phyloP scores from a whole-genome alignment of 345 rosid genomes.

The Salix arbutifolia region DNA sequence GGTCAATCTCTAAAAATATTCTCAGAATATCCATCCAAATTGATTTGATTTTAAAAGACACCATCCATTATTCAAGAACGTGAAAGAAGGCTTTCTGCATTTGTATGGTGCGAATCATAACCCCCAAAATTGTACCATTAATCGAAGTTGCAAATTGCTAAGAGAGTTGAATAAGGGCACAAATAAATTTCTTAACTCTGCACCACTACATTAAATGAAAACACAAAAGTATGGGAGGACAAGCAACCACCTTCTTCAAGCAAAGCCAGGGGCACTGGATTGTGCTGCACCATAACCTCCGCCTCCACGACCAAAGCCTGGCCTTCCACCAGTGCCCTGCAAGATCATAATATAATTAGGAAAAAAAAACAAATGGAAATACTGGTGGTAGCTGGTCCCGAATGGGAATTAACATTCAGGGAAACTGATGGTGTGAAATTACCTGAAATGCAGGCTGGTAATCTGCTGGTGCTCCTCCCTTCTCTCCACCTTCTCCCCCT shows the following conservation, averaged over 20 bases:
- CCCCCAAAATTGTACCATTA: neutral
- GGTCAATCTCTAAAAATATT: too few relatives aligned
- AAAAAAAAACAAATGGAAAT: neutral
- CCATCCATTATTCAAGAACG: too few relatives aligned
- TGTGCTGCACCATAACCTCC: constrained; percentile 54
- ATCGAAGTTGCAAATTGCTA: neutral
- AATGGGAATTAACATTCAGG: neutral
- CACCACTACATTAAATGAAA: neutral
- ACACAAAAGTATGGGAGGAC: neutral
- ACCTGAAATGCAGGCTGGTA: constrained; percentile 46
- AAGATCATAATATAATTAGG: neutral
- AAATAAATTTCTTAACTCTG: neutral
- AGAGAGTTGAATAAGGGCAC: neutral
- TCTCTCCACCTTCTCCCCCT: constrained; percentile 44
- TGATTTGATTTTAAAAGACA: too few relatives aligned
- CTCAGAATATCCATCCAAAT: too few relatives aligned
- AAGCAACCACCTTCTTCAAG: constrained; percentile 34
- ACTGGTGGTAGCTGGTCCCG: neutral
- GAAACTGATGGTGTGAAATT: neutral
- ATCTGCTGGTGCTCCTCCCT: constrained; percentile 47
- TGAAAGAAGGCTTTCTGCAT: neutral
- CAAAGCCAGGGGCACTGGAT: constrained; percentile 39
- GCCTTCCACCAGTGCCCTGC: constrained; percentile 62
- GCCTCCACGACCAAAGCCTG: constrained; percentile 80
- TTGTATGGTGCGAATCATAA: neutral